These are phyloP conservation scores for Bifiguratus adelaidae DNA, from an alignment of 192 early-diverging fungal species.

Conservation along the genomic window DNA sequence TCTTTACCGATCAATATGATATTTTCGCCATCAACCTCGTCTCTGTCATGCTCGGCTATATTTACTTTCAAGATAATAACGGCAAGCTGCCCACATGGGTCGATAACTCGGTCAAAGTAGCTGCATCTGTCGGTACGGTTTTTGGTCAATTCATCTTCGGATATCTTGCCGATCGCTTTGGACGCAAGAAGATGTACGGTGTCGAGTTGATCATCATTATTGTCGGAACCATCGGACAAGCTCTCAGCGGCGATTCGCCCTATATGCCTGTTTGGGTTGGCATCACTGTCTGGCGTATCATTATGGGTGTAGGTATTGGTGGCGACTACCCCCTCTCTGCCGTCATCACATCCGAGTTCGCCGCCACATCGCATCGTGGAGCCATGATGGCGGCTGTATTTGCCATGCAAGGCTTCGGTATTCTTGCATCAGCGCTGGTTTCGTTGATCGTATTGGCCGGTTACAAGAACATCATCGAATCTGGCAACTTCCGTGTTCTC, in stretches of 20 bases:
- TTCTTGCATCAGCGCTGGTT: slow-evolving; percentile 69
- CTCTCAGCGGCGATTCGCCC: slow-evolving; percentile 65
- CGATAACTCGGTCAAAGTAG: slow-evolving; percentile 82
- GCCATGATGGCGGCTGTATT: slow-evolving; percentile 87
- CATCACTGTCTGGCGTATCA: slow-evolving; percentile 80
- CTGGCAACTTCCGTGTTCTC: slow-evolving; percentile 40
- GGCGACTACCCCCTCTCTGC: slow-evolving; percentile 95
- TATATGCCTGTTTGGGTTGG: slow-evolving; percentile 48
- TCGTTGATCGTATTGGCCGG: slow-evolving; percentile 59
- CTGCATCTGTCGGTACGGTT: slow-evolving; percentile 81
- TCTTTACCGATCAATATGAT: slow-evolving; percentile 92
- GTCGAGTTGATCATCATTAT: slow-evolving; percentile 90
- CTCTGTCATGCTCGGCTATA: slow-evolving; percentile 69
- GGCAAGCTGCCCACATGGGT: slow-evolving; percentile 43
- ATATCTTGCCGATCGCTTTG: slow-evolving; percentile 76
- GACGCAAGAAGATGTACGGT: slow-evolving; percentile 86
- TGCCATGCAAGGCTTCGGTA: slow-evolving; percentile 91
- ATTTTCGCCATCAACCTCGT: slow-evolving; percentile 88
- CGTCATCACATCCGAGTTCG: slow-evolving; percentile 90
- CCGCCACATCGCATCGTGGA: slow-evolving; percentile 73
- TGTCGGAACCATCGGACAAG: slow-evolving; percentile 70
- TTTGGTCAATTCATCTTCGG: slow-evolving; percentile 84
- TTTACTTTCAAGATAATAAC: slow-evolving; percentile 36
- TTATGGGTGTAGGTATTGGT: slow-evolving; percentile 91
- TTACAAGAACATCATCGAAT: slow-evolving; percentile 57